phyloP scores from a whole-genome alignment of 2,329 filamentous ascomycete genomes.

The Zymoseptoria tritici region DNA sequence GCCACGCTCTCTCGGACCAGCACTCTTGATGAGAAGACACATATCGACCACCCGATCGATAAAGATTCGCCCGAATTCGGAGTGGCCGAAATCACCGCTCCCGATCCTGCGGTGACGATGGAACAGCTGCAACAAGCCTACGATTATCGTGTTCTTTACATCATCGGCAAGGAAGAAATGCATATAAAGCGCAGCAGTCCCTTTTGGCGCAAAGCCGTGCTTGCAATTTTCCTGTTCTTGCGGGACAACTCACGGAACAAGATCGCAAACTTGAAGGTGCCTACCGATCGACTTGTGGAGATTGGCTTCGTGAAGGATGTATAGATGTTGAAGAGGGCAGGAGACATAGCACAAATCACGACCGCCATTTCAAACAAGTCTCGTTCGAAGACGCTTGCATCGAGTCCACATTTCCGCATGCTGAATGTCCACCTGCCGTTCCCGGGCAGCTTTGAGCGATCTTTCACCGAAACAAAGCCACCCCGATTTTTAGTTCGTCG shows the following conservation, averaged over 20 bases:
- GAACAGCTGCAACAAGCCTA: constrained; percentile 36
- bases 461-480: no score
- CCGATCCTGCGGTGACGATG: neutral
- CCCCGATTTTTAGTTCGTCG: no score
- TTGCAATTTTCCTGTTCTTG: constrained; percentile 56
- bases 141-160: constrained; percentile 44
- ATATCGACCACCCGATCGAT: neutral
- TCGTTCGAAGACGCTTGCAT: neutral
- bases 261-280: constrained; percentile 55
- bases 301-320: constrained; percentile 65
- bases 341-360: neutral
- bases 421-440: no score
- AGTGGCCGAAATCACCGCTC: neutral
- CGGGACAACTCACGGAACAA: constrained; percentile 60
- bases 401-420: no score
- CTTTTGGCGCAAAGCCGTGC: constrained; percentile 39
- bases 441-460: no score
- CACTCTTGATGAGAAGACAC: neutral
- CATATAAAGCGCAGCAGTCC: constrained; percentile 38
- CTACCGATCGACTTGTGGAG: constrained; percentile 56
- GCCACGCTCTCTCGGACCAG: neutral
- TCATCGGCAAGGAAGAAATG: constrained; percentile 57
- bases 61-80: neutral
- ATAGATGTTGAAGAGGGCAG: neutral
- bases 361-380: neutral